Percentiles rank a stretch among this genome's conserved stretches.
Conservation (phyloP, 306 rosid genomes). For the Purshia tridentata region DNA sequence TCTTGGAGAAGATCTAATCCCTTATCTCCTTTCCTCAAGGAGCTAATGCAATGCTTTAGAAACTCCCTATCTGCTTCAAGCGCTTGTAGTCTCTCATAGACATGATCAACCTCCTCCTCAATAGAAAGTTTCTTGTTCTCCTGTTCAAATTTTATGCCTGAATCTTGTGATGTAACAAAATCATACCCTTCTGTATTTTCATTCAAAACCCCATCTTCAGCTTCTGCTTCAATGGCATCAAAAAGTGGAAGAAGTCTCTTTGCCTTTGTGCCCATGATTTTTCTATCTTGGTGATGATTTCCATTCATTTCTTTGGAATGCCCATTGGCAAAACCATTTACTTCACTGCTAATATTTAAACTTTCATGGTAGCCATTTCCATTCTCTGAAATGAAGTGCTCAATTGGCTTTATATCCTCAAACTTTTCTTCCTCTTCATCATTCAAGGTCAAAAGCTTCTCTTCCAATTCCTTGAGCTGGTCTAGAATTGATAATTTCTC, state of each 20-base stretch:
- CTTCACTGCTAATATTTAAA: conserved; percentile 32
- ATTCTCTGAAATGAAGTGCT: conserved; percentile 45
- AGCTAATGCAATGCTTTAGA: conserved; percentile 82
- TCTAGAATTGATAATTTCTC: conserved; percentile 81
- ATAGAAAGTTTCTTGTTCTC: conserved; percentile 52
- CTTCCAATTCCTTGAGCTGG: conserved; percentile 79
- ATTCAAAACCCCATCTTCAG: conserved; percentile 50
- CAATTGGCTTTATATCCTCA: conserved; percentile 40
- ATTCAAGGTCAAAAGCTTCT: conserved; percentile 69
- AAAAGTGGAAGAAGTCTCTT: conserved; percentile 79
- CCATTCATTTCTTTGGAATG: conserved; percentile 60
- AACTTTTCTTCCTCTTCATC: conserved; percentile 56
- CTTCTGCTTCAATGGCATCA: conserved; percentile 54
- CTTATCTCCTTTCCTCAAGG: conserved; percentile 90
- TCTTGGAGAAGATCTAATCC: conserved; percentile 84
- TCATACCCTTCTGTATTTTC: conserved; percentile 52
- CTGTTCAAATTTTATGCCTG: conserved; percentile 34
- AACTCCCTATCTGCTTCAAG: conserved; percentile 92
- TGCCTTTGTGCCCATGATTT: conserved; percentile 45
- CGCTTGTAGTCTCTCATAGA: conserved; percentile 83
- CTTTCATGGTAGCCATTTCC: conserved; percentile 69
- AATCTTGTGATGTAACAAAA: conserved; percentile 29
- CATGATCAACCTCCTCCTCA: conserved; percentile 68
- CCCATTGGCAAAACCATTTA: conserved; percentile 63
- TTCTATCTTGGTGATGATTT: conserved; percentile 54